These are phyloP conservation scores for Candida freyschussii DNA, from an alignment of 1,139 yeast genomes.

Conservation along the genomic window DNA sequence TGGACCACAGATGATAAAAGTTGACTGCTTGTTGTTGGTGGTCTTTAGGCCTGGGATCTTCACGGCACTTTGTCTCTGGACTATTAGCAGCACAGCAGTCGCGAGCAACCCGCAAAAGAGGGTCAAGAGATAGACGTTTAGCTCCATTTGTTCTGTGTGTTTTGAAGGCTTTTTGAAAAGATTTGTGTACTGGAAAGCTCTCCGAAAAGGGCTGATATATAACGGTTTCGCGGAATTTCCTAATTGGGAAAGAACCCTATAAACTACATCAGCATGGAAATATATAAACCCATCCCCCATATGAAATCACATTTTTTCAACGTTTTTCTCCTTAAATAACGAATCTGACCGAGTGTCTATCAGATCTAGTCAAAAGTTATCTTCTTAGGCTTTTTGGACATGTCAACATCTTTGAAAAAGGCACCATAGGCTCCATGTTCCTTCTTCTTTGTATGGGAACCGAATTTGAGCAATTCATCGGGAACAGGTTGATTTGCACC, in stretches of 20 bases:
- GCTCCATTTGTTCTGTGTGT: no score
- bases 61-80: constrained; percentile 20
- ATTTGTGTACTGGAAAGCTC: no score
- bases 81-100: constrained; percentile 21
- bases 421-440: constrained; percentile 97
- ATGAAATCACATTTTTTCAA: no score
- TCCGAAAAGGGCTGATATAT: no score
- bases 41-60: constrained; percentile 22
- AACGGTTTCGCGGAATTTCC: no score
- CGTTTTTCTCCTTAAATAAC: no score
- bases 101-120: constrained; percentile 23
- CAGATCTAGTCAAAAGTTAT: no score
- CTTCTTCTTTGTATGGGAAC: constrained; percentile 96
- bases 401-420: constrained; percentile 87
- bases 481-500: constrained; percentile 97
- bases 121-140: constrained; percentile 13
- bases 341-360: no score
- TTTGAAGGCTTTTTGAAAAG: no score
- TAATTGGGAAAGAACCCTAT: no score
- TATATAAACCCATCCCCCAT: no score
- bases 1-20: constrained; percentile 70
- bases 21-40: constrained; percentile 38
- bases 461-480: constrained; percentile 91
- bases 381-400: constrained; percentile 84
- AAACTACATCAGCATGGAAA: no score